Evolutionary conservation across 768 basidiomycete genomes (phyloP).

Genomic region (Sporobolomyces phaffii): DNA sequence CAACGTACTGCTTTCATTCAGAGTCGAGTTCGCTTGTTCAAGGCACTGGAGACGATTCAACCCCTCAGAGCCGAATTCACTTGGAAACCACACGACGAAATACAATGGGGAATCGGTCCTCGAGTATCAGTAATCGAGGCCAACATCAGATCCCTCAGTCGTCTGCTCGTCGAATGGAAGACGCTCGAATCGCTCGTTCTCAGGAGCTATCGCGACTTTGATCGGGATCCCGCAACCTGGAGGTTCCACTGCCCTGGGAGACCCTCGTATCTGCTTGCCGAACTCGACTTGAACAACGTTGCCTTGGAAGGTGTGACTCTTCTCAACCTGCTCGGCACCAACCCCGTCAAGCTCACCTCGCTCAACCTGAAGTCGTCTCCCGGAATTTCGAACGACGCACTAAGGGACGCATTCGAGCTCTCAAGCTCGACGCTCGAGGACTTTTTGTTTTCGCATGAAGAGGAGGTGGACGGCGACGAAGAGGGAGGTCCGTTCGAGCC

Average conservation of each 20-base stretch:
- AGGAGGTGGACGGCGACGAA: slow-evolving; percentile 17
- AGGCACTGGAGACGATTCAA: too few species aligned
- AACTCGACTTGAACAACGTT: not conserved
- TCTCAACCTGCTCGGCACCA: slow-evolving; percentile 4
- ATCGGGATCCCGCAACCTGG: too few species aligned
- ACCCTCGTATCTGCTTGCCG: slow-evolving; percentile 2
- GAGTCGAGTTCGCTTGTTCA: too few species aligned
- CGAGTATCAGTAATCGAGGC: not conserved
- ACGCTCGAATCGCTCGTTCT: not conserved
- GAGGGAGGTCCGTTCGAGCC: not conserved
- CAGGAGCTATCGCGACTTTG: too few species aligned
- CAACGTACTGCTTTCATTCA: too few species aligned
- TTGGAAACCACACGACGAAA: too few species aligned
- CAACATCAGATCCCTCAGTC: not conserved
- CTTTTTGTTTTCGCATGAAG: not conserved
- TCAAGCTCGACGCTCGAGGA: not conserved
- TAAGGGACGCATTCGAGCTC: not conserved
- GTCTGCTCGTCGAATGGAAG: not conserved
- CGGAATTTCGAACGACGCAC: not conserved
- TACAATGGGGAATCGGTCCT: too few species aligned
- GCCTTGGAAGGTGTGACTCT: not conserved
- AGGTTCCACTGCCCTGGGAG: too few species aligned
- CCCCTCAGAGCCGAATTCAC: too few species aligned
- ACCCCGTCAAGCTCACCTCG: not conserved
- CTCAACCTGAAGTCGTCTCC: not conserved